Conservation (phyloP, 169 alveolate species). For the Pseudocohnilembus persalinus region DNA sequence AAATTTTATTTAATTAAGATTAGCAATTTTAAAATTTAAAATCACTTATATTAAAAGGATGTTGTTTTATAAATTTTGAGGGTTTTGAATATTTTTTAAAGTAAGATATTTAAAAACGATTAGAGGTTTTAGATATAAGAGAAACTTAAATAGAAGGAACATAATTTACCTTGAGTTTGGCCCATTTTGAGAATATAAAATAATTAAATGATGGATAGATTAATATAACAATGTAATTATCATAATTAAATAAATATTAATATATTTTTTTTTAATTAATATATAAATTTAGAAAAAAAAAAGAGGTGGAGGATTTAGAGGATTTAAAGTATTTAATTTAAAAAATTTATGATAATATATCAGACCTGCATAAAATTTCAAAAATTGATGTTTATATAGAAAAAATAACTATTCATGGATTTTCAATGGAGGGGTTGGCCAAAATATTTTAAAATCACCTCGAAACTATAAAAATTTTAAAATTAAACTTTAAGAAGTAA, state of each 20-base stretch:
- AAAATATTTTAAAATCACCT: conserved; percentile 2
- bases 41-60: background rate
- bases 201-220: conserved; percentile 16
- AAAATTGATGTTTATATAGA: background rate
- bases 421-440: background rate
- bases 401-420: background rate
- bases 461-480: background rate
- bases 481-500: conserved; percentile 12
- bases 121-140: background rate
- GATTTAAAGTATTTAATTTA: background rate
- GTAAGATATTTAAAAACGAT: background rate
- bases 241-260: too few relatives aligned
- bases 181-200: background rate
- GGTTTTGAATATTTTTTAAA: conserved; percentile 8
- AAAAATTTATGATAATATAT: background rate
- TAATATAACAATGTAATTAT: conserved; percentile 2
- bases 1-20: conserved; percentile 4
- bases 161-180: conserved; percentile 1
- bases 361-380: background rate
- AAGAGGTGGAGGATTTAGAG: conserved; percentile 12
- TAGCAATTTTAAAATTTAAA: background rate
- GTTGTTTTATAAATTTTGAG: background rate
- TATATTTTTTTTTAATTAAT: background rate
- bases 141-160: conserved; percentile 6
- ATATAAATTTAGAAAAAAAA: background rate